Base-by-base conservation (phyloP, 2,329 filamentous ascomycete genomes). In the Aspergillus aculeatus region DNA sequence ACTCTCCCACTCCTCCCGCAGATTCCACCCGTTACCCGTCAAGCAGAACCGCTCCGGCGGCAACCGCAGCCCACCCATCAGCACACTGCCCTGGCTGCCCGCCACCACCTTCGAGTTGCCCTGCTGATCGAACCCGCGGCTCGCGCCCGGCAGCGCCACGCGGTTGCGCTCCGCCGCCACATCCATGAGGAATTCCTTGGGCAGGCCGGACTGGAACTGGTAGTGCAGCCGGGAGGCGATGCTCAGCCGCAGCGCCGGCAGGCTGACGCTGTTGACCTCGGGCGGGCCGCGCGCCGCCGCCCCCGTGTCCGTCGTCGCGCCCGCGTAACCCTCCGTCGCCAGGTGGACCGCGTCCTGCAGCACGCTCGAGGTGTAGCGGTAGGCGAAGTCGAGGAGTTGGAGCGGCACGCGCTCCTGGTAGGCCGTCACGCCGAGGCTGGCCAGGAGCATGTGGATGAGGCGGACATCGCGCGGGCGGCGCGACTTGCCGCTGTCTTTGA, bases 11-110 rank as follows among this genome's bases (percentile, higher is more conserved):
- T 84, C 82, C 60, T 85, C 82, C 69, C 80, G 81, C 73, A 86
- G 71, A 41, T 80, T 78, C 84, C 83, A 86, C 35, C 80, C 82
- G 9, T 78, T 77, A 0, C 84, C 84, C 3, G 83, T 85, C 53
- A 85, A 74, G 71, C 83, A 85, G 67, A 86, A 88, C 71, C 84
- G 76, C 78, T 88, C 86, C 14, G 83, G 83, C 62, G 86, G 86
- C 68, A 88, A 69, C 59, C 84, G 76, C 60, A 88, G 77, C 2
- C 85, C 86, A 67, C 80, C 78, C 66, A 81, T 75, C 54, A 76
- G 64, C 7, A 78, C 67, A 61, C 77, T 74, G 12, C 38, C 38
- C 56, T 72, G 73, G 47, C 71, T 69, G 19, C 68, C 64, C 2
- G 64, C 59, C 54, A 57, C 64, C 23, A 69, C 65, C 64, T 54